Evolutionary conservation across 2,329 filamentous ascomycete genomes (phyloP), one percentile per base, ranked within the genome.

Genomic region (Hortaea sp.): DNA sequence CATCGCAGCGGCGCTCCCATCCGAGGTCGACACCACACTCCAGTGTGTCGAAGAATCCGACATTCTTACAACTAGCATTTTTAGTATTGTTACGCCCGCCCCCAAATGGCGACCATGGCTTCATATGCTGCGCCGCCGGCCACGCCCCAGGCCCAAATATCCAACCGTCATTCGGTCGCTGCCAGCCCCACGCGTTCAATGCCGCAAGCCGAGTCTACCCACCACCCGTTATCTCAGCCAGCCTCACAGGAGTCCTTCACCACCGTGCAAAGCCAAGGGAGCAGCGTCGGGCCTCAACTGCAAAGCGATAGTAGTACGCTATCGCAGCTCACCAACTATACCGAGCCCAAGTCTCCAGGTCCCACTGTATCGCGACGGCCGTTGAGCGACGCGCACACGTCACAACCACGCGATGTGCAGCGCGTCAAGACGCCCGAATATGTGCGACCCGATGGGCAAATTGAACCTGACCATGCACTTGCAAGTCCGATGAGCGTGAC

Each of bases 401-500:
- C 5, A 27, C 29, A 7, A 13, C 28, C 27, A 31, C 28, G 9
- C 43, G 43, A 27, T 13, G 37, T 29, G 41, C 34, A 11, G 28
- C 50, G 49, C 27, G 49, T 44, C 28, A 48, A 34, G 29, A 52
- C 53, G 10, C 53, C 54, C 31, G 53, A 55, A 41, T 42, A 51
- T 11, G 27, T n/a, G 9, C 13, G 35, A 11, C 10, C 34, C 13
- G 27, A 30, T 32, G 29, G n/a, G 11, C 47, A 54, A 5, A 37
- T 44, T 11, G 40, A 55, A 53, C 42, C 58, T 54, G 46, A 55
- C 5, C 48, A 49, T 39, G 51, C 53, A 5, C 42, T 58, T 39
- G 56, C 62, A 38, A 69, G 67, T 51, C 64, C 69, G 48, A 66
- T 68, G 63, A 60, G 62, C 43, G 52, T 67, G n/a, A 62, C 63